Evolutionary conservation across 108 stramenopile genomes (phyloP), one percentile per base, ranked within the genome.

Genomic region (Skeletonema grethae): DNA sequence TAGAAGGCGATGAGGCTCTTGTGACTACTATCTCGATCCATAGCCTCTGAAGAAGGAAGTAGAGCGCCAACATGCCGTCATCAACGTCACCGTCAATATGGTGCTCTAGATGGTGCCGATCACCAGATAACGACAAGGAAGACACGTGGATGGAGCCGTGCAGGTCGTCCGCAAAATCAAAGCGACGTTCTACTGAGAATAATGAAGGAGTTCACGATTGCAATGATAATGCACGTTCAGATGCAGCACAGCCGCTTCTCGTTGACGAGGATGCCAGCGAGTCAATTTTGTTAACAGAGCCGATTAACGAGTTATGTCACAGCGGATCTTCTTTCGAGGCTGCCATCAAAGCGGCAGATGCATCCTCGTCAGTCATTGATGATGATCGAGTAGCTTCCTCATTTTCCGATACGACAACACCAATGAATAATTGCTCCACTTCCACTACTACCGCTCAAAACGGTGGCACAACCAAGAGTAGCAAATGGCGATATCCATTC

Each of bases 401-500:
- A 5, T 46, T 15, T 46, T 46, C 46, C 0, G 46, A 48, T 48
- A 7, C 46, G 5, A 48, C 46, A 48, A n/a, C 46, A 18, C 46
- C n/a, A 18, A 48, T 48, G n/a, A 48, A 48, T 18, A 48, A 48
- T 48, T 48, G 46, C 6, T 48, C 46, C 46, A 18, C n/a, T n/a
- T 5, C n/a, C 5, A 6, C 43, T 45, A 6, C 43, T 45, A n/a
- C 43, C 4, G 3, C 46, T 48, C 46, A 48, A 6, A 48, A 16
- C 2, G 18, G 16, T 11, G 7, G 46, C 46, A 18, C 4, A n/a
- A 48, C 5, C 46, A 48, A 48, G 16, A 48, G 46, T 18, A 48
- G 46, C 46, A 48, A 48, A 11, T 48, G 46, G 46, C 46, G 46
- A 38, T 38, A 38, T 48, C 46, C 46, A 48, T 48, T 48, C 7